phyloP scores from a whole-genome alignment of 1,284 basidiomycete genomes.

The Boletus subluridellus region DNA sequence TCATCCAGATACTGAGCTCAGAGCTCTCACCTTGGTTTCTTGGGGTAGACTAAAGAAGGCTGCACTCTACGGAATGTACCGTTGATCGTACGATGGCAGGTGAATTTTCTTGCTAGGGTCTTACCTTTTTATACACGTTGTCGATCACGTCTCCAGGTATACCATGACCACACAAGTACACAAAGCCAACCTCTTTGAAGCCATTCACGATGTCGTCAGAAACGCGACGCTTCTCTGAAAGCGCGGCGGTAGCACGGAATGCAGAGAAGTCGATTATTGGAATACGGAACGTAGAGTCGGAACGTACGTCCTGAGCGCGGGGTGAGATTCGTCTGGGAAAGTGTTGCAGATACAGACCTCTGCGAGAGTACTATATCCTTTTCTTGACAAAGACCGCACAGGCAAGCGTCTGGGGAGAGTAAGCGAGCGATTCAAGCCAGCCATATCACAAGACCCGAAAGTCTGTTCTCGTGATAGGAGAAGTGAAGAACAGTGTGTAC shows the following conservation, averaged over 20 bases:
- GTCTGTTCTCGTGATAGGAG: neutral
- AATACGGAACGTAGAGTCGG: slow-evolving; percentile 47
- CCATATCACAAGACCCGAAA: slow-evolving; percentile 10
- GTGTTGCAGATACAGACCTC: slow-evolving; percentile 18
- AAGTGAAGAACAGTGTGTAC: neutral
- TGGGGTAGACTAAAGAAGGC: slow-evolving; percentile 69
- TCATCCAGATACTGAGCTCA: neutral
- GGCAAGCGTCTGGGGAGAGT: slow-evolving; percentile 6
- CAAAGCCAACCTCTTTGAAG: slow-evolving; percentile 74
- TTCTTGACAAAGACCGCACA: slow-evolving; percentile 1
- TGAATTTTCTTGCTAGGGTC: neutral
- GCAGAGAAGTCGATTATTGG: slow-evolving; percentile 76
- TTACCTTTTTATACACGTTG: slow-evolving; percentile 61
- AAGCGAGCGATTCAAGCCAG: slow-evolving; percentile 14
- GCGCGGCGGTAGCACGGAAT: slow-evolving; percentile 51
- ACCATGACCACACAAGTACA: slow-evolving; percentile 70
- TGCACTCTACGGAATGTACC: slow-evolving; percentile 48
- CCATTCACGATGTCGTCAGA: slow-evolving; percentile 71
- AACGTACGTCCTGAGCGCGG: slow-evolving; percentile 23
- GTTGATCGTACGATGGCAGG: neutral
- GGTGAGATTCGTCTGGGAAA: neutral
- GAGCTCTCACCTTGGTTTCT: slow-evolving; percentile 53
- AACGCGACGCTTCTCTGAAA: slow-evolving; percentile 56
- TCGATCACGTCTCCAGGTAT: slow-evolving; percentile 53
- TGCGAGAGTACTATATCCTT: slow-evolving; percentile 24